These are phyloP conservation scores for Mangifera indica DNA, from an alignment of 345 rosid genomes.

Conservation along the genomic window DNA sequence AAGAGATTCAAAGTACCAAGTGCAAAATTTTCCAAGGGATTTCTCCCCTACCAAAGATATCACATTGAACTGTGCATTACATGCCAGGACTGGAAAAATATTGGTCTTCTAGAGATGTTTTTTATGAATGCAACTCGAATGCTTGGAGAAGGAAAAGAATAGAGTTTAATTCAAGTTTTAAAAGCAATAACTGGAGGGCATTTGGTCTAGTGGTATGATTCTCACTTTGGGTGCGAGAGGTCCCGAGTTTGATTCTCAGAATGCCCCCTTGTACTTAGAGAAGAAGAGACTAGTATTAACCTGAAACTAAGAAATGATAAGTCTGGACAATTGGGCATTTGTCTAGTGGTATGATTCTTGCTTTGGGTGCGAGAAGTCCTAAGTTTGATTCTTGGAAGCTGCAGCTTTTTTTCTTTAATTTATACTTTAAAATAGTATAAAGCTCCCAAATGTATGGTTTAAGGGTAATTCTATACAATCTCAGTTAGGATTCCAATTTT, in stretches of 20 bases:
- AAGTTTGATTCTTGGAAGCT: conserved; percentile 44
- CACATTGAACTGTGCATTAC: too few relatives aligned
- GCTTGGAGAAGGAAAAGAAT: too few relatives aligned
- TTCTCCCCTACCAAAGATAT: background rate
- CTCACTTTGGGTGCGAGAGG: conserved; percentile 62
- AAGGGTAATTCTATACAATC: too few relatives aligned
- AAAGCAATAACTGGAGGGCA: conserved; percentile 26
- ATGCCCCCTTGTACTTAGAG: conserved; percentile 27
- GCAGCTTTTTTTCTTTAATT: too few relatives aligned
- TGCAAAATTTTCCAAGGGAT: too few relatives aligned
- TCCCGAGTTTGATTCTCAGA: conserved; percentile 50
- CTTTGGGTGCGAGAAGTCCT: conserved; percentile 64
- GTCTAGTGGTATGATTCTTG: conserved; percentile 65
- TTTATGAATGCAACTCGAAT: too few relatives aligned
- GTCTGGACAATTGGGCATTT: conserved; percentile 32
- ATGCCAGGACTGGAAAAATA: background rate
- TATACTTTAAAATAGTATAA: too few relatives aligned
- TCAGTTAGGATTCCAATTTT: too few relatives aligned
- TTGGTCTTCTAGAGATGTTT: background rate
- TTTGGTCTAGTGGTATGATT: conserved; percentile 62
- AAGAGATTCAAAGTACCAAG: background rate
- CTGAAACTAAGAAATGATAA: background rate
- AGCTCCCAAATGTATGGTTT: too few relatives aligned
- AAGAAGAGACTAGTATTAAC: too few relatives aligned
- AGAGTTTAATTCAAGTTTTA: too few relatives aligned